These are phyloP conservation scores for Cyclostephanos invisitatus DNA, from an alignment of 108 stramenopile genomes.

Conservation along the genomic window DNA sequence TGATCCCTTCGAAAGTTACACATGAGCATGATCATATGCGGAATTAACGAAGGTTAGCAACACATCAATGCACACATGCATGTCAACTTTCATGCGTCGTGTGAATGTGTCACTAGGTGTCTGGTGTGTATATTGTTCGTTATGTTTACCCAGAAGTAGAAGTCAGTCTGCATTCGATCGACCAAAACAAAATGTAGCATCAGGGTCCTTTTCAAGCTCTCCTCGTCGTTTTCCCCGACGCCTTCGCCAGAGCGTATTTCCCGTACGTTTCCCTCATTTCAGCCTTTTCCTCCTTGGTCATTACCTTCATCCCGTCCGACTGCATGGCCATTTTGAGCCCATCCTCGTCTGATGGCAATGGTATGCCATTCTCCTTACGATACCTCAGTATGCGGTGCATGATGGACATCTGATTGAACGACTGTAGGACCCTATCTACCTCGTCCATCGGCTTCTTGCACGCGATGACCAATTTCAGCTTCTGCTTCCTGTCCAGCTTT, in stretches of 20 bases:
- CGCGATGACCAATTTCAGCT: slow-evolving; percentile 40
- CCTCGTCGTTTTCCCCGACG: neutral
- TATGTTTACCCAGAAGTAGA: too few species aligned
- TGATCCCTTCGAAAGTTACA: too few species aligned
- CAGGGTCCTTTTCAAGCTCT: neutral
- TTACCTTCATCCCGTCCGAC: slow-evolving; percentile 57
- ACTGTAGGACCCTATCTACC: slow-evolving; percentile 58
- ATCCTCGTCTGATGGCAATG: slow-evolving; percentile 40
- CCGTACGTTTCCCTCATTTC: slow-evolving; percentile 45
- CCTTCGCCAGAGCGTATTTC: slow-evolving; percentile 2
- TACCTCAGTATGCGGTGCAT: slow-evolving; percentile 82
- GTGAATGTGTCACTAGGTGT: too few species aligned
- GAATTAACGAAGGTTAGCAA: too few species aligned
- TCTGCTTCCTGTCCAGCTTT: slow-evolving; percentile 58
- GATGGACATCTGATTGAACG: slow-evolving; percentile 75
- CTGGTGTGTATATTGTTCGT: too few species aligned
- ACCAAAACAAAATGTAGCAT: neutral
- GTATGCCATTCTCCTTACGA: slow-evolving; percentile 27
- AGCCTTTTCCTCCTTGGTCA: slow-evolving; percentile 65
- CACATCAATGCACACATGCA: too few species aligned
- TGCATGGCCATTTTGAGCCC: slow-evolving; percentile 70
- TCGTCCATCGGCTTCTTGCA: slow-evolving; percentile 67
- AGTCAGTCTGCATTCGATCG: neutral
- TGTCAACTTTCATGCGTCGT: too few species aligned
- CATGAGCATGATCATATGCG: too few species aligned